Percentiles rank a stretch among this genome's conserved stretches.
These are phyloP conservation scores for Abelmoschus esculentus DNA, from an alignment of 345 rosid species.

Conservation along the genomic window DNA sequence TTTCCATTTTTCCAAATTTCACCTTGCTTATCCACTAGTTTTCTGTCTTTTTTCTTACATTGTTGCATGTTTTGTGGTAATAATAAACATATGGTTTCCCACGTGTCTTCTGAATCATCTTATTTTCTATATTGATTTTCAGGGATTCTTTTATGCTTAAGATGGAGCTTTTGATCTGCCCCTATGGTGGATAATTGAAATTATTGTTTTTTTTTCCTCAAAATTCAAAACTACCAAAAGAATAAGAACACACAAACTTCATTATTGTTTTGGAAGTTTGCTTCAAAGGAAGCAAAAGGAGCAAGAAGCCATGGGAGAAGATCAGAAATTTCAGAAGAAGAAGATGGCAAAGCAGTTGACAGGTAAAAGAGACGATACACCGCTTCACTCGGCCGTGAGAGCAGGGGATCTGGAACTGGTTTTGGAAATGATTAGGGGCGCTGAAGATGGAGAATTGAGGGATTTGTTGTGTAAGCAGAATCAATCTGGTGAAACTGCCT, in stretches of 20 bases:
- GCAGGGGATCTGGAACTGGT: conserved; percentile 43
- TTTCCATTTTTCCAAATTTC: background rate
- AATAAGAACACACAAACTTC: too few species aligned
- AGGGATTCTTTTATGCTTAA: background rate
- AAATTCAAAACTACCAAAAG: background rate
- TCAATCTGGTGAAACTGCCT: conserved; percentile 75
- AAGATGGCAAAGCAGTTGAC: conserved; percentile 69
- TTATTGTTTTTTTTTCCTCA: background rate
- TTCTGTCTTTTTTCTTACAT: background rate
- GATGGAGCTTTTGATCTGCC: conserved; percentile 7
- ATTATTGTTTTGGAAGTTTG: background rate
- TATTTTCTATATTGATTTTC: conserved; percentile 8
- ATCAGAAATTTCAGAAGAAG: conserved; percentile 30
- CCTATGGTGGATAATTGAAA: conserved; percentile 4
- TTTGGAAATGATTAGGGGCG: conserved; percentile 38
- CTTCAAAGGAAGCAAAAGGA: conserved; percentile 14
- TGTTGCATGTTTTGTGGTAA: background rate
- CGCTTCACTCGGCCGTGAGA: conserved; percentile 59
- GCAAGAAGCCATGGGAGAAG: conserved; percentile 17
- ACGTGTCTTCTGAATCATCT: conserved; percentile 5
- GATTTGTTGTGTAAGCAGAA: conserved; percentile 52
- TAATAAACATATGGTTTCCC: background rate
- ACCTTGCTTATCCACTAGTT: background rate
- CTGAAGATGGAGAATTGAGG: conserved; percentile 32
- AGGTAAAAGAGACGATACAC: conserved; percentile 66